phyloP scores from a whole-genome alignment of 495 filamentous ascomycete genomes.

The Podospora pseudocomata region DNA sequence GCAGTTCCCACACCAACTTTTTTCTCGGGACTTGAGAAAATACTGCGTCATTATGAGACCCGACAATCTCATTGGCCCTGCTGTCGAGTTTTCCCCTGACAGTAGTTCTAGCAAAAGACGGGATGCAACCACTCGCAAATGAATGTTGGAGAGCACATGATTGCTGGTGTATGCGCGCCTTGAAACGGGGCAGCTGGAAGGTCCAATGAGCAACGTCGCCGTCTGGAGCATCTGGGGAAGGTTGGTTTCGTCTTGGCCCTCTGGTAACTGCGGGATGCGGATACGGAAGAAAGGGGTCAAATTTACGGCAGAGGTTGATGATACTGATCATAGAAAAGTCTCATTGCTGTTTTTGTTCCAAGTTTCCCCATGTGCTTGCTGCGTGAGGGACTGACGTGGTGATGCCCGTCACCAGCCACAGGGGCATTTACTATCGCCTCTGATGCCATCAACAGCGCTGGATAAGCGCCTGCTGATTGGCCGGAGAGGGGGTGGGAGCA shows the following conservation, averaged over 20 bases:
- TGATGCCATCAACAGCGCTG: background rate
- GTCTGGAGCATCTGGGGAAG: background rate
- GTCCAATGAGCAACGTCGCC: background rate
- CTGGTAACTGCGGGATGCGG: background rate
- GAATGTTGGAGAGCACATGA: conserved; percentile 17
- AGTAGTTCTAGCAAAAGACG: conserved; percentile 6
- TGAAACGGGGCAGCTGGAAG: background rate
- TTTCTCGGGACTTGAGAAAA: background rate
- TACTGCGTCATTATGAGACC: background rate
- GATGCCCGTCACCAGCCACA: too few relatives aligned
- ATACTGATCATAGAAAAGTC: background rate
- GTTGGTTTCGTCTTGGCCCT: background rate
- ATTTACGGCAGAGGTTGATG: background rate
- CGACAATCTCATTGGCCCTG: background rate
- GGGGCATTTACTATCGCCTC: too few relatives aligned
- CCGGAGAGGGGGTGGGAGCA: background rate
- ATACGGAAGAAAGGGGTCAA: background rate
- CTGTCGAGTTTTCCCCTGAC: conserved; percentile 4
- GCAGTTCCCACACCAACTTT: background rate
- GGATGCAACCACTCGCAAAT: conserved; percentile 12
- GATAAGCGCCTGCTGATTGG: background rate
- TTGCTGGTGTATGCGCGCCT: conserved; percentile 8
- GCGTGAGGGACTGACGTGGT: too few relatives aligned
- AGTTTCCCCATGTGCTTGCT: too few relatives aligned
- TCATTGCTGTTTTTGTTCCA: background rate